phyloP scores from a whole-genome alignment of 192 early-diverging fungal genomes.

The Blastocladiella britannica region DNA sequence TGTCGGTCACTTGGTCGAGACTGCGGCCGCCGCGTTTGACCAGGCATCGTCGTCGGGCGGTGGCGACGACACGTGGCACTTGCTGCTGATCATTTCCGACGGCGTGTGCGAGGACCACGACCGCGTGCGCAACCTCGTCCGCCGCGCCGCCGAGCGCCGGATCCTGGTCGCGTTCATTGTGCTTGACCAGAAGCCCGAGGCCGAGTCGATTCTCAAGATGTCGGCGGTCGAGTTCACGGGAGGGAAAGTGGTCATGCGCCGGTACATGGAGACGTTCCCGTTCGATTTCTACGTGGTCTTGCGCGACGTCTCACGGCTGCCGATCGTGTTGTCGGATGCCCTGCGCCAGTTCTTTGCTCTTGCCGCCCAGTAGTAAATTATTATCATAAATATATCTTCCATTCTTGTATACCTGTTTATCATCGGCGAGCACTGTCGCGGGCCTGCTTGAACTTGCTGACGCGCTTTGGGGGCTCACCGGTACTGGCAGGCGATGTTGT shows the following conservation, averaged over 20 bases:
- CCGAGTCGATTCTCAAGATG: conserved; percentile 76
- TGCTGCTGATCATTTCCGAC: conserved; percentile 89
- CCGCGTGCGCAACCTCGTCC: conserved; percentile 57
- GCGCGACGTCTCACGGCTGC: conserved; percentile 66
- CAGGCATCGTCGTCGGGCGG: conserved; percentile 23
- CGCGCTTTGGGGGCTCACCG: neutral
- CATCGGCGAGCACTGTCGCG: no score
- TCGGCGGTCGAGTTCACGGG: conserved; percentile 64
- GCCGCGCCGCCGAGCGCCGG: conserved; percentile 57
- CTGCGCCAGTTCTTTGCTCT: conserved; percentile 89
- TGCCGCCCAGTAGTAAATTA: conserved; percentile 29
- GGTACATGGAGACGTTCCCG: conserved; percentile 90
- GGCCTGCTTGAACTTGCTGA: neutral
- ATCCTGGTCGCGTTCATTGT: conserved; percentile 95
- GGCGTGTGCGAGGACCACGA: conserved; percentile 92
- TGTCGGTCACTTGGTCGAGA: conserved; percentile 67
- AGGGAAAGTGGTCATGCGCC: conserved; percentile 38
- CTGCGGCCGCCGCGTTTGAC: conserved; percentile 58
- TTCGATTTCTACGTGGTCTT: conserved; percentile 93
- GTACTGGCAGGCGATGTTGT: no score
- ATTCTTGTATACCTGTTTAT: no score
- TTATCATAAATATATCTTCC: no score
- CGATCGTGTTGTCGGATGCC: conserved; percentile 76
- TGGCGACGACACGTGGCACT: conserved; percentile 70
- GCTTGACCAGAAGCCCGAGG: conserved; percentile 52